phyloP scores from a whole-genome alignment of 805 yeast genomes.

The Yarrowia sp. region DNA sequence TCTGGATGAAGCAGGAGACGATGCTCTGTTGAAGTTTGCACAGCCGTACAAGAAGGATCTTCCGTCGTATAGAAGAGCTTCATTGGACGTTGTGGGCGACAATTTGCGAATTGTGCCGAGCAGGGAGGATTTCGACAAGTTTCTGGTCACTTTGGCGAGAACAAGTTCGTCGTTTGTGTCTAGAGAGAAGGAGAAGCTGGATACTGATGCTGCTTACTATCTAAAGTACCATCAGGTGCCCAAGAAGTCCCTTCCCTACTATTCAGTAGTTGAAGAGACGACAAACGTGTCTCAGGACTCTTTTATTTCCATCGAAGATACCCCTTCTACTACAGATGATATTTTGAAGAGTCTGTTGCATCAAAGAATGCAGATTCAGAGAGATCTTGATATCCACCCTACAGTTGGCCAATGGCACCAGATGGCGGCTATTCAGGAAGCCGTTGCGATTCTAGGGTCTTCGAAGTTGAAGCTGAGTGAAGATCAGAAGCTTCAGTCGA shows the following conservation, averaged over 20 bases:
- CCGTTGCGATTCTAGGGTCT: constrained; percentile 12
- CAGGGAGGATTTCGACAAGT: constrained; percentile 23
- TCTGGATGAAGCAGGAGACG: constrained; percentile 13
- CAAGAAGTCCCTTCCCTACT: constrained; percentile 1
- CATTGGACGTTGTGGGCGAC: constrained; percentile 10
- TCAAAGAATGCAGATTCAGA: constrained; percentile 9
- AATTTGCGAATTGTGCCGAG: constrained; percentile 5
- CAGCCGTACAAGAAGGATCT: constrained; percentile 25
- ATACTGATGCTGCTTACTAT: constrained; percentile 7
- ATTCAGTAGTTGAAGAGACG: neutral
- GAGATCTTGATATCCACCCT: constrained; percentile 14
- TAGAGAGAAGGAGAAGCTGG: too few species aligned
- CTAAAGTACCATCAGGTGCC: constrained; percentile 14
- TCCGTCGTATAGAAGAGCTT: neutral
- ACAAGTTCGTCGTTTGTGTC: neutral
- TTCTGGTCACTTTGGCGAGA: neutral
- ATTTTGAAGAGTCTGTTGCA: neutral
- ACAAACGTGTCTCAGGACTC: neutral
- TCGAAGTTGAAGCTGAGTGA: constrained; percentile 4
- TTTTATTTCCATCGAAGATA: constrained; percentile 14
- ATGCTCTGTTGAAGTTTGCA: neutral
- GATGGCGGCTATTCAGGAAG: constrained; percentile 22
- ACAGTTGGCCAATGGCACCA: constrained; percentile 7
- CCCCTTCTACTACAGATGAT: constrained; percentile 5
- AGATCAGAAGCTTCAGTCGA: constrained; percentile 17